Evolutionary conservation across 176 grass and related monocot genomes (phyloP).

Genomic region (Canna indica): DNA sequence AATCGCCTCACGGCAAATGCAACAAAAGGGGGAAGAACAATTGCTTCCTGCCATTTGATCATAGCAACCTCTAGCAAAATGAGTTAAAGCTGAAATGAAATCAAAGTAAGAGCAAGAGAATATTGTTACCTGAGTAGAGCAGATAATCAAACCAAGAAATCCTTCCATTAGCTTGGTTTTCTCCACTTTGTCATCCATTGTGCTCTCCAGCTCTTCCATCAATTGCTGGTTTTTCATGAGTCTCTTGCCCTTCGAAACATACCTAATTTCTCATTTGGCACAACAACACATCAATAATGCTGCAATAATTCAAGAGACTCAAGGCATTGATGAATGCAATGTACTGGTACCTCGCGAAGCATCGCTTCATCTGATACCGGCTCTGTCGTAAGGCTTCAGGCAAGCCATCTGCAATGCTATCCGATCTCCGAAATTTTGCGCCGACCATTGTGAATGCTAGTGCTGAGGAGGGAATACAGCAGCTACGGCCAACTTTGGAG

Average conservation of each 20-base stretch:
- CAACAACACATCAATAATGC: background rate
- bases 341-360: constrained; percentile 38
- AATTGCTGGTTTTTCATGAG: constrained; percentile 80
- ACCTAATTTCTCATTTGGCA: constrained; percentile 25
- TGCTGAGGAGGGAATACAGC: background rate
- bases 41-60: constrained; percentile 55
- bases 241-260: constrained; percentile 81
- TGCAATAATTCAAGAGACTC: background rate
- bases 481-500: background rate
- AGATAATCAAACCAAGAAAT: constrained; percentile 79
- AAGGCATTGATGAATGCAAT: background rate
- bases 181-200: constrained; percentile 77
- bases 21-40: constrained; percentile 68
- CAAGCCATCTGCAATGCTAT: constrained; percentile 79
- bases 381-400: constrained; percentile 63
- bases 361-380: constrained; percentile 93
- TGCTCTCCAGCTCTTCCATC: constrained; percentile 75
- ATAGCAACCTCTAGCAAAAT: background rate
- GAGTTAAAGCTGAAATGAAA: too few relatives aligned
- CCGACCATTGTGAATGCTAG: background rate
- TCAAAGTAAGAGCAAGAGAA: too few relatives aligned
- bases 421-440: constrained; percentile 31
- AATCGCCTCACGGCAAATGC: constrained; percentile 65
- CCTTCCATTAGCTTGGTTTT: constrained; percentile 74
- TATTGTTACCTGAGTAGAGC: constrained; percentile 52